Evolutionary conservation across 345 rosid species (phyloP), one percentile per base, ranked within the genome.

Genomic region (Carallia pectinifolia): DNA sequence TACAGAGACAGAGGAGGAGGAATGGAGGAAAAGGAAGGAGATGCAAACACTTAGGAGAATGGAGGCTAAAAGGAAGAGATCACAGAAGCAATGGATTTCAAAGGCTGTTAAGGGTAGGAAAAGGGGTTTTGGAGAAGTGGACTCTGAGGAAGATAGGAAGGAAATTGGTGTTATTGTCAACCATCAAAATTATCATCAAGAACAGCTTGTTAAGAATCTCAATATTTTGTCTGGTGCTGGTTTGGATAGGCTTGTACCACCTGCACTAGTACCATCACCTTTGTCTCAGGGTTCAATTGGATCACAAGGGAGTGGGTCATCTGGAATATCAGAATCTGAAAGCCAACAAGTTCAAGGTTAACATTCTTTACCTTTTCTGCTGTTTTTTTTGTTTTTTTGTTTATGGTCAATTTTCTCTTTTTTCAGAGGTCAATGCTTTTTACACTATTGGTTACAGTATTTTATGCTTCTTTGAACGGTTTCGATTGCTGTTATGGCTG

Each of bases 1-100:
- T 1, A 67, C 78, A 10, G 88, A 87, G 73, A 82, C 86, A 59
- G 88, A 83, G 77, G 88, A 83, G 77, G 93, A 83, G 19, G 85
- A 85, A 58, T 83, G 87, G 88, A 89, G 90, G 86, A 89, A 79
- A 81, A 87, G 93, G 80, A 89, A 90, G 65, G 86, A 86, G 77
- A 54, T 85, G 74, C 91, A 89, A 79, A 80, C 78, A 31, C 67
- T 81, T 15, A 81, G 94, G 83, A 87, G 96, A 72, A 75, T 86
- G 77, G 91, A 86, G 73, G 95, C 89, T 4, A 93, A 90, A 81
- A 79, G 97, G 77, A 90, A 88, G 83, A 81, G 91, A 68, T 72
- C 79, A 23, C 87, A 87, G 85, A 92, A 89, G 71, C 92, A 84
- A 79, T 82, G 79, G 77, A 85, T 76, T 66, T 67, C 53, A 16